Evolutionary conservation across 2,329 filamentous ascomycete species (phyloP), one percentile per base, ranked within the genome.

Genomic region (Pleoardoris graminearum): DNA sequence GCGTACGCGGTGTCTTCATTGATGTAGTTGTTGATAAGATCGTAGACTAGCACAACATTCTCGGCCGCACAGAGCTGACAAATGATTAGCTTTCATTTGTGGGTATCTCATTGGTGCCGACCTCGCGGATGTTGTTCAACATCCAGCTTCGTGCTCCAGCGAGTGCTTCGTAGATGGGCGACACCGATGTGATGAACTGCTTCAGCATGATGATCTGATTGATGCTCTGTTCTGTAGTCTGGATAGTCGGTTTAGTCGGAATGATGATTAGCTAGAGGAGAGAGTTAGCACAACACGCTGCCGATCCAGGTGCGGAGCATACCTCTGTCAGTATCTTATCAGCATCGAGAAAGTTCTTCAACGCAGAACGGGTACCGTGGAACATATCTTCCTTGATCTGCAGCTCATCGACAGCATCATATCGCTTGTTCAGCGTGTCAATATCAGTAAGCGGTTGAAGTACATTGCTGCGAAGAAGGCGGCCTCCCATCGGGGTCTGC

Each of bases 131-230:
- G 22, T 84, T 84, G 36, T 79, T 67, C 11, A 96, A 75, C 54
- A 95, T 79, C 11, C 80, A 75, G 51, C 85, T 87, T 43, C 79
- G 80, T 4, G 85, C 86, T 17, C 85, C 81, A 1, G 76, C 76
- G 17, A 97, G 76, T 1, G 88, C 85, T 59, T 88, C 81, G 58
- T 86, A 85, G 0, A 97, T 72, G 0, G 84, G 80, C 3, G 80
- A 80, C 27, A 95, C 83, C 1, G 85, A 83, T 44, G 81, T 80
- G 0, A 95, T 79, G 59, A 93, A 96, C 22, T 86, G 85, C 67
- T 97, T 97, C 25, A 97, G 76, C 80, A 91, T 88, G 37, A 97
- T 84, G 6, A 97, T 82, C 62, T 93, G 85, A 64, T 96, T 96
- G 64, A 96, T 86, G 3, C 89, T 86, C 59, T 92, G 88, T 67